These are phyloP conservation scores for Aspergillus viridinutans DNA, from an alignment of 2,329 filamentous ascomycete species.

Conservation along the genomic window DNA sequence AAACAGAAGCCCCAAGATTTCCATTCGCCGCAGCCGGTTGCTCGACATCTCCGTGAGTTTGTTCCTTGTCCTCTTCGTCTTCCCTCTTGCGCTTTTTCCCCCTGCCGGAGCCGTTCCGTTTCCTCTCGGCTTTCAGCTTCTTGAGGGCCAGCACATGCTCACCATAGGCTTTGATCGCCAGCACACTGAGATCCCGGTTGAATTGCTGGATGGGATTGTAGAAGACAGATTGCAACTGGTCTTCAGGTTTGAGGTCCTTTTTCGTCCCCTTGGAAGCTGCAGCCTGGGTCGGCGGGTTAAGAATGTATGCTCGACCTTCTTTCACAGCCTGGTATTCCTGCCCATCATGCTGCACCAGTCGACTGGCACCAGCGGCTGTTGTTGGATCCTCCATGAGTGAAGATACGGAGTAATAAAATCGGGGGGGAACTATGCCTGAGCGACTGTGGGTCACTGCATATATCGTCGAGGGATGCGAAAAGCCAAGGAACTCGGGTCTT, in stretches of 20 bases:
- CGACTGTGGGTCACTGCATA: conserved; percentile 2
- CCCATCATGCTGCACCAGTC: conserved; percentile 43
- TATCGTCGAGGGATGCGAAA: not conserved
- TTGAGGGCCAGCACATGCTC: conserved; percentile 58
- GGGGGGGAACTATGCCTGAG: not conserved
- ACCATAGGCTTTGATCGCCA: conserved; percentile 86
- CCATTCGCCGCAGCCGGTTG: conserved; percentile 8
- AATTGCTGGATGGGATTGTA: conserved; percentile 99
- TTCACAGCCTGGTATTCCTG: conserved; percentile 58
- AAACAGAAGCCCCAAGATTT: conserved; percentile 6
- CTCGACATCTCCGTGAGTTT: not conserved
- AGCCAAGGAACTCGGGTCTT: not conserved
- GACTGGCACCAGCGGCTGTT: conserved; percentile 9
- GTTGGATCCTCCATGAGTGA: conserved; percentile 18
- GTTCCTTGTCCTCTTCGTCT: conserved; percentile 8
- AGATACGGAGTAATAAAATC: conserved; percentile 1
- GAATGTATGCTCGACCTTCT: conserved; percentile 65
- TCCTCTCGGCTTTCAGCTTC: conserved; percentile 46
- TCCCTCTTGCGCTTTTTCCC: conserved; percentile 37
- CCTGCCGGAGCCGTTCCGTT: conserved; percentile 32
- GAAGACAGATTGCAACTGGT: conserved; percentile 74
- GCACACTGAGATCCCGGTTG: conserved; percentile 89
- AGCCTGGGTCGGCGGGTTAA: conserved; percentile 54
- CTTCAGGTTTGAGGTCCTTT: conserved; percentile 46
- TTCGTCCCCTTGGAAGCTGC: conserved; percentile 41